phyloP scores from a whole-genome alignment of 1,284 basidiomycete genomes.

The Sphaerobolus stellatus region DNA sequence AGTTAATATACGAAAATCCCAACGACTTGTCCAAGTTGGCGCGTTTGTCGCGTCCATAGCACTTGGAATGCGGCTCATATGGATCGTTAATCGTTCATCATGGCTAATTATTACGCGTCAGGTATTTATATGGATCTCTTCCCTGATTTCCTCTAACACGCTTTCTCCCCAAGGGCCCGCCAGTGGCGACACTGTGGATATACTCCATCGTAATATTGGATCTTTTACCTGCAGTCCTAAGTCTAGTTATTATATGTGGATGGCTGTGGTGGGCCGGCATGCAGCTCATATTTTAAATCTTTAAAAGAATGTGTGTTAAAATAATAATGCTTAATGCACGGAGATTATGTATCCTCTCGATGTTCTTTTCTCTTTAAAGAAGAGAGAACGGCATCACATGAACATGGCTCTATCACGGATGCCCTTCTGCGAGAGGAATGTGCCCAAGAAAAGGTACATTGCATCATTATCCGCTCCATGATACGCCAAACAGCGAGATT shows the following conservation, averaged over 20 bases:
- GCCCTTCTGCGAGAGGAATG: neutral
- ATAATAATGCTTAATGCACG: neutral
- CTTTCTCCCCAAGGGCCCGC: conserved; percentile 52
- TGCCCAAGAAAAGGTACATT: neutral
- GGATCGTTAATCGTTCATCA: conserved; percentile 62
- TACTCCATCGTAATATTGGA: conserved; percentile 68
- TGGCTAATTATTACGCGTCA: conserved; percentile 72
- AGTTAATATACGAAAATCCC: conserved; percentile 66
- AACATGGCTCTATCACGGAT: neutral
- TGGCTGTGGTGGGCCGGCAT: conserved; percentile 64
- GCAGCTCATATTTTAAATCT: conserved; percentile 40
- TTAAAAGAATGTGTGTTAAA: neutral
- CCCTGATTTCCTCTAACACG: neutral
- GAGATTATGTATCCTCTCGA: neutral
- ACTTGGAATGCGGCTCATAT: conserved; percentile 64
- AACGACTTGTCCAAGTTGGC: conserved; percentile 49
- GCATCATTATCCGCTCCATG: conserved; percentile 58
- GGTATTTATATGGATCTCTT: conserved; percentile 37
- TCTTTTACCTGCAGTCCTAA: conserved; percentile 57
- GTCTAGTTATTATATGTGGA: conserved; percentile 48
- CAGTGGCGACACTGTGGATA: conserved; percentile 73
- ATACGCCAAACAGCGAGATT: conserved; percentile 73
- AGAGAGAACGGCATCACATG: neutral
- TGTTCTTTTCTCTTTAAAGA: neutral
- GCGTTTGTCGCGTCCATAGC: conserved; percentile 59